Base-by-base conservation (phyloP, 768 basidiomycete species). In the Solioccasus polychromus region DNA sequence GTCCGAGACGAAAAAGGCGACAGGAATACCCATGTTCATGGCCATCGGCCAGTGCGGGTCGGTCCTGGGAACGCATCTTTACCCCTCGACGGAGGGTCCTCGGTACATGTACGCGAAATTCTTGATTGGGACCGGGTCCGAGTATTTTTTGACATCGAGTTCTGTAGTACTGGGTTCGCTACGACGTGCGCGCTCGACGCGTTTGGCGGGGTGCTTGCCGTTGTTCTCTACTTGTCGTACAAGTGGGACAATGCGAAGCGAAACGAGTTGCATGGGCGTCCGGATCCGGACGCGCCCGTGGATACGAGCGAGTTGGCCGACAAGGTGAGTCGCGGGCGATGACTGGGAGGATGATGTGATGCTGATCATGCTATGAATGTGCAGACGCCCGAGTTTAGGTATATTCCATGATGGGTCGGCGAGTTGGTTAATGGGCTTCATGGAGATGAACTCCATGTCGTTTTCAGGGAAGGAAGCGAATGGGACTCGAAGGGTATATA, bases 41-140 rank as follows among this genome's bases (percentile, higher is more conserved):
- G 76, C 83, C 10, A 86, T 89, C 29, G 87, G 87, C 0, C 87
- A 89, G 58, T 80, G 84, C 40, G 87, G 85, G 11, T 85, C 85
- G 49, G 66, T 87, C 37, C 70, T 86, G n/a, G 86, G 85, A n/a
- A 76, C 85, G 0, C 84, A 87, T 47, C 67, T 89, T 11, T 88
- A 79, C 63, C 87, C 85, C 0, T 67, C 73, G 14, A 71, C 73
- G 0, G 79, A 87, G 30, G 78, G 79, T 0, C 87, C 87, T 1
- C 66, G 66, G 30, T 89, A 87, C 51, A 76, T 76, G 85, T 87
- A 39, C 52, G 80, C 50, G 19, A 5, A 15, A 12, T 31, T 15
- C 15, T 11, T 31, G 30, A n/a, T n/a, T n/a, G n/a, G n/a, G n/a
- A n/a, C n/a, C n/a, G n/a, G n/a, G n/a, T n/a, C n/a, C n/a, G 5